A percentile compares a stretch with the other conserved stretches of the same genome.
These are phyloP conservation scores for Centrapalus pauciflorus DNA, from an alignment of 129 eudicot genomes.

Conservation along the genomic window DNA sequence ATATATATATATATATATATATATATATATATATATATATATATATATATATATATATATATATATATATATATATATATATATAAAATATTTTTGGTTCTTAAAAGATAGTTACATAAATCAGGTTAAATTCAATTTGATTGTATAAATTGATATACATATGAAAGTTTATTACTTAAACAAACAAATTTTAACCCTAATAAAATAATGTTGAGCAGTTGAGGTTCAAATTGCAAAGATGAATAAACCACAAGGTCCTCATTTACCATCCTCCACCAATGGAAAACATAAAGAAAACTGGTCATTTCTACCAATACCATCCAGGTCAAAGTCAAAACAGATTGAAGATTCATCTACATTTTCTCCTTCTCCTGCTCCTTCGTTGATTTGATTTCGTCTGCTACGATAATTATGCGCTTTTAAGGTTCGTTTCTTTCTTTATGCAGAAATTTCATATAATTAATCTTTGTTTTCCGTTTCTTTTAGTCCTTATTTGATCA, in stretches of 20 bases:
- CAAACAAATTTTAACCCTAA: too few species aligned
- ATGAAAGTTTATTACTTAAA: too few species aligned
- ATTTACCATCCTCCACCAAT: not conserved
- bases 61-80: too few species aligned
- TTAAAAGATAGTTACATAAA: too few species aligned
- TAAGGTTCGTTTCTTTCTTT: slow-evolving; percentile 21
- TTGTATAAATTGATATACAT: too few species aligned
- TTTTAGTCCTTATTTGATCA: not conserved
- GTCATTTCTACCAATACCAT: not conserved
- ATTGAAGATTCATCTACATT: slow-evolving; percentile 17
- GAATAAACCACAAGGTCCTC: not conserved
- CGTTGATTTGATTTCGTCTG: slow-evolving; percentile 21
- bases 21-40: too few species aligned
- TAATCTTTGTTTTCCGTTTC: not conserved
- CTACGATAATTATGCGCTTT: not conserved
- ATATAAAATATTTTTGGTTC: too few species aligned
- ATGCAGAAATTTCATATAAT: not conserved
- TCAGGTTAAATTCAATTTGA: too few species aligned
- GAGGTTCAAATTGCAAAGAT: not conserved
- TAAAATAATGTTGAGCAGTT: too few species aligned
- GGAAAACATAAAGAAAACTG: not conserved
- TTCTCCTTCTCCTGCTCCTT: slow-evolving; percentile 24
- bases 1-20: too few species aligned
- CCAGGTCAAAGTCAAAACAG: slow-evolving; percentile 15
- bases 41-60: too few species aligned